phyloP scores from a whole-genome alignment of 2,329 filamentous ascomycete species.

The Venturia oleaginea region DNA sequence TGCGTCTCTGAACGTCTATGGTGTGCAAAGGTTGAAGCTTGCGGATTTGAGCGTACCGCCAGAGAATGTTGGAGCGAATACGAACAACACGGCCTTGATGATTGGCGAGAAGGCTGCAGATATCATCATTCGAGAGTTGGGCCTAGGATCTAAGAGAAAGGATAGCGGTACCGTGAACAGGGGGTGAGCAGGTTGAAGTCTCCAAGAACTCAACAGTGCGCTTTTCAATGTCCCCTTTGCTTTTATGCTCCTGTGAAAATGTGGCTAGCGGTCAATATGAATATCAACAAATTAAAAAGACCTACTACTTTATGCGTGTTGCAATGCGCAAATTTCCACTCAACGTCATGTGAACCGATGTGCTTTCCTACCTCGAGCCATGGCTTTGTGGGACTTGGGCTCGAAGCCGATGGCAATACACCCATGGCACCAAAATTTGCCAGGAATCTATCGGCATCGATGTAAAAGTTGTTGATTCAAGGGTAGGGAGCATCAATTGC shows the following conservation, averaged over 20 bases:
- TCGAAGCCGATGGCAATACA: no score
- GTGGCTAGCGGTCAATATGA: background rate
- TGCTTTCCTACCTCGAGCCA: no score
- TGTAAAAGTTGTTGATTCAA: no score
- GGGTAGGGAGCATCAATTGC: no score
- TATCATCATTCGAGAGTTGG: constrained; percentile 33
- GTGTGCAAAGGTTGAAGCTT: constrained; percentile 32
- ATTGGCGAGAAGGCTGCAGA: constrained; percentile 34
- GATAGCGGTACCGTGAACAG: background rate
- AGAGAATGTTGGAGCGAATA: constrained; percentile 38
- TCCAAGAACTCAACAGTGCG: background rate
- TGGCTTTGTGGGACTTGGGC: no score
- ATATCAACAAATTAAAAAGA: background rate
- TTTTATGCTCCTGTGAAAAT: background rate
- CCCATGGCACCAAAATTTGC: no score
- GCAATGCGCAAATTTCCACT: no score
- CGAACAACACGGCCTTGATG: constrained; percentile 37
- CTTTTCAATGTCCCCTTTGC: background rate
- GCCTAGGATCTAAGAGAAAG: constrained; percentile 14
- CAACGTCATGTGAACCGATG: no score
- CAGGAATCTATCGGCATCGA: no score
- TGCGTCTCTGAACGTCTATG: constrained; percentile 31
- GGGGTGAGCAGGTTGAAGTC: background rate
- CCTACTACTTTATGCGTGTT: no score
- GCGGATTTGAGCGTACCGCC: constrained; percentile 35